phyloP scores from a whole-genome alignment of 169 alveolate species.

The Perkinsus chesapeaki region DNA sequence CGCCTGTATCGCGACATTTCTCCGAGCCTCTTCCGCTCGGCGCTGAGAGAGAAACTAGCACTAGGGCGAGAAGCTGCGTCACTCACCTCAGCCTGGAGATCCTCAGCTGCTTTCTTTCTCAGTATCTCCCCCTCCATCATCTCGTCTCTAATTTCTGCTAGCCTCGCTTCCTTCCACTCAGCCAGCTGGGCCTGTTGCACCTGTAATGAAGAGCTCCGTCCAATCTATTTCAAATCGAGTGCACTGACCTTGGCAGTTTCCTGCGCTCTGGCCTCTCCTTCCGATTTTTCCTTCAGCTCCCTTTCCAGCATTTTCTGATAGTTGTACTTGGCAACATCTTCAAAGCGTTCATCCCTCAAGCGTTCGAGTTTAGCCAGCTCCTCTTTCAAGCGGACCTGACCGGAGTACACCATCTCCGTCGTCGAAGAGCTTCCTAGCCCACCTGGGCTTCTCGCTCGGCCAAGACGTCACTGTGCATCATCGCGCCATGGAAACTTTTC shows the following conservation, averaged over 20 bases:
- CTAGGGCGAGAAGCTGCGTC: background rate
- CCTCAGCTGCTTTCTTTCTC: conserved; percentile 14
- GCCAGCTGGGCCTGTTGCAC: background rate
- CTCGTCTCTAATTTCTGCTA: background rate
- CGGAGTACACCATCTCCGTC: background rate
- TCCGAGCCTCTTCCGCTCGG: conserved; percentile 10
- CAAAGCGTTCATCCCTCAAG: conserved; percentile 10
- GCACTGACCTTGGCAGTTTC: background rate
- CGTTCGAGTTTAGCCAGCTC: background rate
- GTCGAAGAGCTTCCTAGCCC: background rate
- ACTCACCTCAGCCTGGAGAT: background rate
- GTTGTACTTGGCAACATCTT: conserved; percentile 5
- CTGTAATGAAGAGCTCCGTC: background rate
- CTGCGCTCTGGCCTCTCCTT: background rate
- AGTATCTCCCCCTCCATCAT: conserved; percentile 12
- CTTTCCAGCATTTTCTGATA: conserved; percentile 13
- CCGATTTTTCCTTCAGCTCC: conserved; percentile 6
- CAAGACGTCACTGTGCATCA: conserved; percentile 3
- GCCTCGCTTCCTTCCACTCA: background rate
- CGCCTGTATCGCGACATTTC: conserved; percentile 5
- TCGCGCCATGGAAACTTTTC: conserved; percentile 7
- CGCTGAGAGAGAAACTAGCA: background rate
- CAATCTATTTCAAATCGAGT: background rate
- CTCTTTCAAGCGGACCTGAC: background rate
- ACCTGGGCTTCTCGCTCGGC: conserved; percentile 15